Percentiles rank a stretch among this genome's conserved stretches.
Conservation (phyloP, 2,329 filamentous ascomycete genomes). For the Boeremia exigua region DNA sequence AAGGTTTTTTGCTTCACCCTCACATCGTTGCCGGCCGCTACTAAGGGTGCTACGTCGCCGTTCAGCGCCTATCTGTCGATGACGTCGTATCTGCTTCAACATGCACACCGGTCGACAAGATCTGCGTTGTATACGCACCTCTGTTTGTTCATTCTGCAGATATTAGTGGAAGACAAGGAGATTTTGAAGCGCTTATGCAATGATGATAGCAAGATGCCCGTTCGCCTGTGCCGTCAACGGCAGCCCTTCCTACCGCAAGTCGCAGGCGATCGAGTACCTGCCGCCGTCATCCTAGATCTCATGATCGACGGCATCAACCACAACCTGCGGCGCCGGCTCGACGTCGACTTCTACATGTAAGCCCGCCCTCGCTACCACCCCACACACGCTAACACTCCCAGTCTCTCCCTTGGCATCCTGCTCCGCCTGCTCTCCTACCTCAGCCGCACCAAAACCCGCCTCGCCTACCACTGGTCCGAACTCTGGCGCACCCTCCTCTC, state of each 20-base stretch:
- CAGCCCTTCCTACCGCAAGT: conserved; percentile 83
- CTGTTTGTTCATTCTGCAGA: conserved; percentile 81
- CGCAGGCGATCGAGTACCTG: conserved; percentile 73
- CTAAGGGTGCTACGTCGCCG: conserved; percentile 71
- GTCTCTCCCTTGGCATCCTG: conserved; percentile 78
- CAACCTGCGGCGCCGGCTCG: conserved; percentile 84
- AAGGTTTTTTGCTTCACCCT: conserved; percentile 92
- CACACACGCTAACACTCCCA: conserved; percentile 26
- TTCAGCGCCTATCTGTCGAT: conserved; percentile 85
- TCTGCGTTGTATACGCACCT: conserved; percentile 84
- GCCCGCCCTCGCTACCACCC: neutral
- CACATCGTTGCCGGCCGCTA: conserved; percentile 67
- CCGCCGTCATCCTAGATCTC: conserved; percentile 79
- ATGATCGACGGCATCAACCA: conserved; percentile 93
- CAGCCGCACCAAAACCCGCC: conserved; percentile 78
- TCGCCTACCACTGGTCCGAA: conserved; percentile 93
- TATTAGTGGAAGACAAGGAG: conserved; percentile 83
- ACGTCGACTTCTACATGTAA: conserved; percentile 80
- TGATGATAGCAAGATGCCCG: conserved; percentile 73
- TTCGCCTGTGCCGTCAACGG: conserved; percentile 88
- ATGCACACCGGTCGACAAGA: conserved; percentile 83
- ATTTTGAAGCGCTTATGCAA: conserved; percentile 85
- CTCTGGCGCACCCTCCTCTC: conserved; percentile 89
- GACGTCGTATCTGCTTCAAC: conserved; percentile 90
- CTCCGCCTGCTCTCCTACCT: conserved; percentile 84